These are phyloP conservation scores for Celoporthe dispersa DNA, from an alignment of 2,329 filamentous ascomycete genomes.

Conservation along the genomic window DNA sequence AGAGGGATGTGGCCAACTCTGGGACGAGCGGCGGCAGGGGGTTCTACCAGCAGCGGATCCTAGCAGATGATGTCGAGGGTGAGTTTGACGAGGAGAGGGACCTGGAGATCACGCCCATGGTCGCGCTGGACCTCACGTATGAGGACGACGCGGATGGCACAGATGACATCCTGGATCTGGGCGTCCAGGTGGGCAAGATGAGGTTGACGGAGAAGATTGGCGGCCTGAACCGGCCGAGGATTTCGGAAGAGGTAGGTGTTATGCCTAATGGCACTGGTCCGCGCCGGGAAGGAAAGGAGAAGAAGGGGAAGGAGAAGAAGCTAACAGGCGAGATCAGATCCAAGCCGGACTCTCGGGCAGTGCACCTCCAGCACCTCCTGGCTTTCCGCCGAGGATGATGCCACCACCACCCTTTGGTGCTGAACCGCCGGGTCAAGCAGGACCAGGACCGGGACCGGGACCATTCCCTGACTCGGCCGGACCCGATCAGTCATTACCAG, in stretches of 20 bases:
- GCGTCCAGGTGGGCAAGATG: slow-evolving; percentile 72
- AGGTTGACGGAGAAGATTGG: slow-evolving; percentile 76
- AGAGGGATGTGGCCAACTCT: slow-evolving; percentile 66
- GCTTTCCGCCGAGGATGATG: slow-evolving; percentile 31
- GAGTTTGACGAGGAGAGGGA: slow-evolving; percentile 63
- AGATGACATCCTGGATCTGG: slow-evolving; percentile 72
- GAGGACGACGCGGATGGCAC: slow-evolving; percentile 62
- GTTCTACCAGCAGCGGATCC: slow-evolving; percentile 43
- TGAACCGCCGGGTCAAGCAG: slow-evolving; percentile 25
- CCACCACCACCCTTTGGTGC: slow-evolving; percentile 25
- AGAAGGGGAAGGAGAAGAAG: slow-evolving; percentile 61
- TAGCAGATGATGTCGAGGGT: slow-evolving; percentile 57
- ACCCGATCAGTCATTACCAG: slow-evolving; percentile 42
- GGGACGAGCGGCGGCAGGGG: slow-evolving; percentile 33
- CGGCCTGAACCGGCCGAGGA: slow-evolving; percentile 70
- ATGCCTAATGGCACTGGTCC: background rate
- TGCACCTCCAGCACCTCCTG: slow-evolving; percentile 22
- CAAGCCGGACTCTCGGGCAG: slow-evolving; percentile 40
- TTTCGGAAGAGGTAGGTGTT: slow-evolving; percentile 67
- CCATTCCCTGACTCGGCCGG: slow-evolving; percentile 32
- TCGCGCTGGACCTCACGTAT: slow-evolving; percentile 69
- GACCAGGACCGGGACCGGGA: background rate
- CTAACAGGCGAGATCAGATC: slow-evolving; percentile 36
- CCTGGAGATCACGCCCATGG: slow-evolving; percentile 66
- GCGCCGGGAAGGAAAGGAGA: background rate